Evolutionary conservation across 768 basidiomycete genomes (phyloP).

Genomic region (Baorangia bicolor): DNA sequence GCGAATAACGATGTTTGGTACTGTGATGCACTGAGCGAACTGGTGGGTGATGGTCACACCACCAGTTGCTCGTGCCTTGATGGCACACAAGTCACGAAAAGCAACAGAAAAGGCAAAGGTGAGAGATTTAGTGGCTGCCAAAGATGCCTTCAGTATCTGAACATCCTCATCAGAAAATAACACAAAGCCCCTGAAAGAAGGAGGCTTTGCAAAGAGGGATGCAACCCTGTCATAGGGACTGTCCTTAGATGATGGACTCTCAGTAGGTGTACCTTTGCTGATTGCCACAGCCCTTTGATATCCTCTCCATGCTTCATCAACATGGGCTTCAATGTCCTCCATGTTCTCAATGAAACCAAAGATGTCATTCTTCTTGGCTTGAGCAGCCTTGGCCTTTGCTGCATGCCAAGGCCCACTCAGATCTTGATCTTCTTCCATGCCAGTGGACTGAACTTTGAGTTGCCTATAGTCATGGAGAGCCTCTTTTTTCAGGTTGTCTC

Average conservation of each 20-base stretch:
- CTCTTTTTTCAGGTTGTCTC: constrained; percentile 34
- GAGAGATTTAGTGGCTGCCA: constrained; percentile 40
- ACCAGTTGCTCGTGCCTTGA: constrained; percentile 50
- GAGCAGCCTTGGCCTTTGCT: constrained; percentile 18
- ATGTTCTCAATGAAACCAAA: constrained; percentile 38
- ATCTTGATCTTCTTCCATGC: constrained; percentile 26
- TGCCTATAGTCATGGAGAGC: constrained; percentile 38
- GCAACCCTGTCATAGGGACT: constrained; percentile 24
- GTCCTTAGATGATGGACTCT: background rate
- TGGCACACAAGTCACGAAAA: constrained; percentile 47
- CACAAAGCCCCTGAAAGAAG: constrained; percentile 22
- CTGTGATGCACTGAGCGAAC: constrained; percentile 26
- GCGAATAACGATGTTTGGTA: constrained; percentile 20
- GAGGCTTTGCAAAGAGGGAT: constrained; percentile 25
- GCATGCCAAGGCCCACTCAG: constrained; percentile 40
- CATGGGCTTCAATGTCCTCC: constrained; percentile 38
- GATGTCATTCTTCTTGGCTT: constrained; percentile 3
- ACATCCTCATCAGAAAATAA: constrained; percentile 37
- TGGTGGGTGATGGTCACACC: constrained; percentile 16
- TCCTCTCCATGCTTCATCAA: constrained; percentile 23
- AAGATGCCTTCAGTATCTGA: constrained; percentile 49
- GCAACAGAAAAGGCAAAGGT: constrained; percentile 56
- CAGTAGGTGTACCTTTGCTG: background rate
- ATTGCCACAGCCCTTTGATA: constrained; percentile 19
- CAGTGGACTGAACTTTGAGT: background rate